These are phyloP conservation scores for Spongiforma sp. DNA, from an alignment of 1,284 basidiomycete genomes.

Conservation along the genomic window DNA sequence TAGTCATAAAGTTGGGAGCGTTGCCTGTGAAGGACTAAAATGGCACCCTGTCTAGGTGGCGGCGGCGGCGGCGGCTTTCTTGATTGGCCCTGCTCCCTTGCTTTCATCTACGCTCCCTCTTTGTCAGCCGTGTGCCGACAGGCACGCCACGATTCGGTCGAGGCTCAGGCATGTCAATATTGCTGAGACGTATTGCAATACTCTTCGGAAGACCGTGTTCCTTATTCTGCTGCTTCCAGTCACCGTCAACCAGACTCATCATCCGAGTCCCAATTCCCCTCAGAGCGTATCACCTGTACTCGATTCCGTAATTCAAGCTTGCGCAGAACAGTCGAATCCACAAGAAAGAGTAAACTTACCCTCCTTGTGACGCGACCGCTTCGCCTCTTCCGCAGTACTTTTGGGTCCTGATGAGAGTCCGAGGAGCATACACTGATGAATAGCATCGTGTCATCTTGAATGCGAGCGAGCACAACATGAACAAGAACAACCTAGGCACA, in stretches of 20 bases:
- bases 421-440: constrained; percentile 76
- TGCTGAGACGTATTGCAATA: constrained; percentile 76
- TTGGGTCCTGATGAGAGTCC: constrained; percentile 69
- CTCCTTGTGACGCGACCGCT: constrained; percentile 73
- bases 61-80: no score
- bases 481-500: background rate
- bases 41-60: no score
- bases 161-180: constrained; percentile 83
- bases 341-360: no score
- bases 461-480: background rate
- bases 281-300: no score
- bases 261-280: no score
- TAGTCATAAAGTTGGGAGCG: no score
- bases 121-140: background rate
- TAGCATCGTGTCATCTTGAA: constrained; percentile 77
- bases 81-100: constrained; percentile 25
- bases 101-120: constrained; percentile 23
- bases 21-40: no score
- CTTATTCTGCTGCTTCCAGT: constrained; percentile 46
- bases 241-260: constrained; percentile 67
- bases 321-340: no score
- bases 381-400: constrained; percentile 82
- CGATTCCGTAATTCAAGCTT: no score
- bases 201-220: constrained; percentile 67
- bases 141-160: constrained; percentile 50